phyloP scores from a whole-genome alignment of 495 filamentous ascomycete genomes.

The Aspergillus kassunensis region DNA sequence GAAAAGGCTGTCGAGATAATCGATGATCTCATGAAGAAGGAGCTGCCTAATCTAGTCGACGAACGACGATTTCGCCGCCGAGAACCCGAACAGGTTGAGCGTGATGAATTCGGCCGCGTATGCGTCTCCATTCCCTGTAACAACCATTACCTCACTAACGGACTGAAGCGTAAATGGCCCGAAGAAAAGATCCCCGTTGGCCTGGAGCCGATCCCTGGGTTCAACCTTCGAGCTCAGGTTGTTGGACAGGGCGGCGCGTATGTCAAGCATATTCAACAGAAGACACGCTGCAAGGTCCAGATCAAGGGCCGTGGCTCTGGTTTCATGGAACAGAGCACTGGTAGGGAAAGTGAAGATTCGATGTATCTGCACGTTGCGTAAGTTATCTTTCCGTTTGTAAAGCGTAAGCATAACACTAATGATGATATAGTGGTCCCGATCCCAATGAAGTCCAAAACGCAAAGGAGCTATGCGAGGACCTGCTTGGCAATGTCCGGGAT shows the following conservation, averaged over 20 bases:
- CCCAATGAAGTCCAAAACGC: constrained; percentile 79
- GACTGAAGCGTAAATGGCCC: constrained; percentile 89
- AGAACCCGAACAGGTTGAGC: constrained; percentile 85
- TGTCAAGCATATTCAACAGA: constrained; percentile 95
- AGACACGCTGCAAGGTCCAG: constrained; percentile 90
- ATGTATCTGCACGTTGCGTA: constrained; percentile 96
- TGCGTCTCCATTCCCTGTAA: constrained; percentile 20
- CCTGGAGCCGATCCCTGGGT: constrained; percentile 88
- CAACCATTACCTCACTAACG: constrained; percentile 21
- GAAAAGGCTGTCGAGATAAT: constrained; percentile 83
- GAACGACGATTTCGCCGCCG: constrained; percentile 88
- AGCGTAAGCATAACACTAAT: constrained; percentile 25
- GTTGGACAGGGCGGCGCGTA: constrained; percentile 90
- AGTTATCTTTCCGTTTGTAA: constrained; percentile 10
- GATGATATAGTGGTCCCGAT: constrained; percentile 70
- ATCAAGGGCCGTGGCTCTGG: constrained; percentile 98
- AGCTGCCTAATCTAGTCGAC: constrained; percentile 91
- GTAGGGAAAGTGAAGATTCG: constrained; percentile 83
- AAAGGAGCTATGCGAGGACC: constrained; percentile 81
- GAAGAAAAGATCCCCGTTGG: constrained; percentile 89
- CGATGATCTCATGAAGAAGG: constrained; percentile 92
- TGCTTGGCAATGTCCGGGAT: constrained; percentile 75
- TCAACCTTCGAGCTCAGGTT: constrained; percentile 92
- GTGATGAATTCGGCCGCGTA: constrained; percentile 92
- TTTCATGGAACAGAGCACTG: constrained; percentile 80